Evolutionary conservation across 1,284 basidiomycete species (phyloP).

Genomic region (Trametes pubescens): DNA sequence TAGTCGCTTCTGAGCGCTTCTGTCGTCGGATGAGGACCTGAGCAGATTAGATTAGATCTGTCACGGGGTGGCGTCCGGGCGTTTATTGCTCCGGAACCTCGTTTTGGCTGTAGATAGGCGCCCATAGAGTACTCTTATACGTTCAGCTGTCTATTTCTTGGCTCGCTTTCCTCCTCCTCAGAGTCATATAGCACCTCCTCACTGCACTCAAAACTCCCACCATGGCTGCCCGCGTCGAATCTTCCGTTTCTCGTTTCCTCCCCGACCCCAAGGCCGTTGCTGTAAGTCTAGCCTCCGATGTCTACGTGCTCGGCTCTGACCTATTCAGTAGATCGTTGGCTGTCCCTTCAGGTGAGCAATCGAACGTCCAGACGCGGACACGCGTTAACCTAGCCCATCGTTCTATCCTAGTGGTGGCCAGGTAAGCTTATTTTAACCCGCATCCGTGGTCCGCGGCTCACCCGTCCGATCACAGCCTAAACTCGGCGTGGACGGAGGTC

Average conservation of each 20-base stretch:
- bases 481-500: slow-evolving; percentile 90
- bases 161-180: slow-evolving; percentile 1
- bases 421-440: slow-evolving; percentile 43
- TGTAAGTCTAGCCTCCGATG: slow-evolving; percentile 49
- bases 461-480: slow-evolving; percentile 58
- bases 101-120: slow-evolving; percentile 17
- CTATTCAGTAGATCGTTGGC: slow-evolving; percentile 66
- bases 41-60: slow-evolving; percentile 32
- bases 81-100: slow-evolving; percentile 25
- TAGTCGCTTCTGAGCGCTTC: slow-evolving; percentile 10
- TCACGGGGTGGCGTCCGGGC: not conserved
- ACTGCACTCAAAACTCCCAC: not conserved
- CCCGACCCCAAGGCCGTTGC: slow-evolving; percentile 73
- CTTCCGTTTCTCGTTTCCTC: slow-evolving; percentile 57
- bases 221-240: slow-evolving; percentile 33
- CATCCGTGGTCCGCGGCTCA: slow-evolving; percentile 19
- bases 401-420: slow-evolving; percentile 58
- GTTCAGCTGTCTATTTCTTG: slow-evolving; percentile 2
- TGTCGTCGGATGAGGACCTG: not conserved
- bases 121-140: slow-evolving; percentile 28
- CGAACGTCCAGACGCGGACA: slow-evolving; percentile 5
- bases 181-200: slow-evolving; percentile 2
- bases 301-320: slow-evolving; percentile 14
- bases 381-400: slow-evolving; percentile 7
- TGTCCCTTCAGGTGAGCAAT: slow-evolving; percentile 76